phyloP scores from a whole-genome alignment of 108 stramenopile genomes.

The Nannochloropsis gaditana region DNA sequence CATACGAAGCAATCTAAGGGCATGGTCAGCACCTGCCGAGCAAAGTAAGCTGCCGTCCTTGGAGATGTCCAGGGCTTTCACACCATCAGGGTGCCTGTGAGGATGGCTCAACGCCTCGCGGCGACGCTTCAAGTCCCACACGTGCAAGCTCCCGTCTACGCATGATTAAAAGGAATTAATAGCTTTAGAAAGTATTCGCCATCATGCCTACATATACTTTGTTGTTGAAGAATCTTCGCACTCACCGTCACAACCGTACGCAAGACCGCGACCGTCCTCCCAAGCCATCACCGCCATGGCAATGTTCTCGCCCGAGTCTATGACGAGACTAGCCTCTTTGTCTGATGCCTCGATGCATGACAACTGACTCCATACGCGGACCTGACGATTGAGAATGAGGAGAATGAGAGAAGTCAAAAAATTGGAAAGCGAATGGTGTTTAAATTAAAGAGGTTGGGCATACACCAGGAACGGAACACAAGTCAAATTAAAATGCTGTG shows the following conservation, averaged over 20 bases:
- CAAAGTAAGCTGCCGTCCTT: neutral
- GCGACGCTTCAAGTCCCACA: slow-evolving; percentile 11
- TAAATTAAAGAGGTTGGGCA: too few species aligned
- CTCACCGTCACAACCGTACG: slow-evolving; percentile 12
- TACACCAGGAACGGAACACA: too few species aligned
- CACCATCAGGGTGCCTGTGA: neutral
- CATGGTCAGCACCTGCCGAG: slow-evolving; percentile 16
- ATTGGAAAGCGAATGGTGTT: too few species aligned
- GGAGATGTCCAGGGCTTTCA: neutral
- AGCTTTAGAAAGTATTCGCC: neutral
- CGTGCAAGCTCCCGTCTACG: slow-evolving; percentile 6
- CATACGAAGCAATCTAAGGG: neutral
- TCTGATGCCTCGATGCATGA: neutral
- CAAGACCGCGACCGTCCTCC: neutral
- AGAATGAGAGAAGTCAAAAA: too few species aligned
- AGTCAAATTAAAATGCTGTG: too few species aligned
- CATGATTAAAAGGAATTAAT: neutral
- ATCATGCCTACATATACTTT: neutral
- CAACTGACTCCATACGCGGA: too few species aligned
- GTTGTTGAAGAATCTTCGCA: neutral
- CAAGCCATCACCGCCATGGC: slow-evolving; percentile 16
- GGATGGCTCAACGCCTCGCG: neutral
- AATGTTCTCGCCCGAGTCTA: neutral
- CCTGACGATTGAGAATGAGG: too few species aligned
- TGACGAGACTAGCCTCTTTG: slow-evolving; percentile 7